Percentiles rank a stretch among this genome's conserved stretches.
phyloP scores from a whole-genome alignment of 345 rosid genomes.

The Rhodamnia rubescens region DNA sequence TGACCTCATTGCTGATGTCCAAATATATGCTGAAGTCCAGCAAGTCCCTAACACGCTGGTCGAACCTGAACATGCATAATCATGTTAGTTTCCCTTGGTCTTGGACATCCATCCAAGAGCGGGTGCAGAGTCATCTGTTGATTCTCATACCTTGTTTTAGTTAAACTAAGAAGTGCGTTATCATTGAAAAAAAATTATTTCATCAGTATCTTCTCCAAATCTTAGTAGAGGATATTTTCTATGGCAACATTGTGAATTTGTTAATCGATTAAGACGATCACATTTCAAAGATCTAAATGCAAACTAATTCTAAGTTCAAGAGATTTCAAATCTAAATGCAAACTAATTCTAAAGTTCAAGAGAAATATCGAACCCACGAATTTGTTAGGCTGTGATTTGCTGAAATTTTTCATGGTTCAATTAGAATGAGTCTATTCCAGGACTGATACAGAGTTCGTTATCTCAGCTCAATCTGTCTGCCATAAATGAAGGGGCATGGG shows the following conservation, averaged over 20 bases:
- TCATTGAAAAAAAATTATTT: background rate
- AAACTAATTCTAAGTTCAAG: background rate
- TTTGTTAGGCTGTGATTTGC: background rate
- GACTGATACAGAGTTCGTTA: background rate
- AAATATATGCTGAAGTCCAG: constrained; percentile 91
- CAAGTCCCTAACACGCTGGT: constrained; percentile 74
- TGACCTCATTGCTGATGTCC: constrained; percentile 95
- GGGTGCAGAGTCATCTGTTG: background rate
- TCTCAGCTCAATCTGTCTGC: background rate
- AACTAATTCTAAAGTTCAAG: background rate
- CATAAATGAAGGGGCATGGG: background rate
- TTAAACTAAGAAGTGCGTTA: background rate
- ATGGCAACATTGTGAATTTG: background rate
- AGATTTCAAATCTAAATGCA: background rate
- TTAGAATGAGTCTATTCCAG: background rate
- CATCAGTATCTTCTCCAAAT: background rate
- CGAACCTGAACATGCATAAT: constrained; percentile 38
- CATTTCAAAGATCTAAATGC: background rate
- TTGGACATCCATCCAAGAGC: background rate
- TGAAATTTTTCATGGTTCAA: background rate
- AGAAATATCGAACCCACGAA: background rate
- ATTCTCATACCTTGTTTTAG: background rate
- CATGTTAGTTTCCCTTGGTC: constrained; percentile 16
- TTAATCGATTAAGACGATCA: background rate
- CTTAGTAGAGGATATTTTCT: background rate